Percentiles rank a stretch among this genome's conserved stretches.
phyloP scores from a whole-genome alignment of 148 eudicot genomes.

The Camellia japonica region DNA sequence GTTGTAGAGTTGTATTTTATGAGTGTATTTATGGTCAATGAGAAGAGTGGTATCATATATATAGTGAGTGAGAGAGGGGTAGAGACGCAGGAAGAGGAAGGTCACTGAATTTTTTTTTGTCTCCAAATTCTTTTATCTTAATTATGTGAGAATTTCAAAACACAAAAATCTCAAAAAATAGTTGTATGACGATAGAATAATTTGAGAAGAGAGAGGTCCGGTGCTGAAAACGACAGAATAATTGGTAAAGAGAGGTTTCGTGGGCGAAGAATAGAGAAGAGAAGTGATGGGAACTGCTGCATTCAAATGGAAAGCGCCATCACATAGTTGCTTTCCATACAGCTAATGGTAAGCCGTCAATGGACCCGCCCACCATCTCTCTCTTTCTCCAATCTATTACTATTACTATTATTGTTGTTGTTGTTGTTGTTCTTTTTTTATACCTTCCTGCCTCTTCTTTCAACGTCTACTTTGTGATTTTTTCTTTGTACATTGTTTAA shows the following conservation, averaged over 20 bases:
- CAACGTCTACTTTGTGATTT: too few relatives aligned
- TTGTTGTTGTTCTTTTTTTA: neutral
- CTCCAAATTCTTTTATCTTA: too few relatives aligned
- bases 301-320: slow-evolving; percentile 21
- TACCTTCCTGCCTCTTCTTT: neutral
- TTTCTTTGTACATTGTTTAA: too few relatives aligned
- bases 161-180: too few relatives aligned
- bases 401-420: neutral
- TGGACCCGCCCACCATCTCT: slow-evolving; percentile 37
- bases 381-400: slow-evolving; percentile 21
- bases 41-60: neutral
- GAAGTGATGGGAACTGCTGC: slow-evolving; percentile 10
- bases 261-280: neutral
- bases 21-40: neutral
- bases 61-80: neutral
- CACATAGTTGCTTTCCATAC: slow-evolving; percentile 37
- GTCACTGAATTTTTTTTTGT: too few relatives aligned
- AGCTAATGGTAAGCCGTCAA: slow-evolving; percentile 56
- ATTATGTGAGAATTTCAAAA: too few relatives aligned
- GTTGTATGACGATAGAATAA: too few relatives aligned
- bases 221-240: too few relatives aligned
- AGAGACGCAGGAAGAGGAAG: too few relatives aligned
- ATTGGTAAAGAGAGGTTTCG: too few relatives aligned
- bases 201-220: too few relatives aligned
- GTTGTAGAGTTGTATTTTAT: neutral